phyloP scores from a whole-genome alignment of 768 basidiomycete species.

The Lepiota subincarnata region DNA sequence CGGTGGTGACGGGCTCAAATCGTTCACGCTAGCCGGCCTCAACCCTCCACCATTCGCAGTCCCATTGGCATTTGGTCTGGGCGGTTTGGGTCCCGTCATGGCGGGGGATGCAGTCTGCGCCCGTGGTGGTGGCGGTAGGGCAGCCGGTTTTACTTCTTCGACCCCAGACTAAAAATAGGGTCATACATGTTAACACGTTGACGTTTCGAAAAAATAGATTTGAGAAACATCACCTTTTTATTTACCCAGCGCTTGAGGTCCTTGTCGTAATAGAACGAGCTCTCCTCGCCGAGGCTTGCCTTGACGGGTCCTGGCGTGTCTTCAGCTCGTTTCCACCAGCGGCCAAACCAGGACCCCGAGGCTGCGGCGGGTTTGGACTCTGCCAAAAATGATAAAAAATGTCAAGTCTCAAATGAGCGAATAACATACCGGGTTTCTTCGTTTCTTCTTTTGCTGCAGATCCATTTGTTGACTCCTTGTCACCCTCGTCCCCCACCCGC shows the following conservation, averaged over 20 bases:
- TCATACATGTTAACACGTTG: background rate
- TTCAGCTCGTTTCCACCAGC: slow-evolving; percentile 73
- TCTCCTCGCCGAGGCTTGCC: slow-evolving; percentile 92
- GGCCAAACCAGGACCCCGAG: slow-evolving; percentile 71
- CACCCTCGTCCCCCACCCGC: slow-evolving; percentile 27
- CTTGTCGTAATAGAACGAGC: slow-evolving; percentile 86
- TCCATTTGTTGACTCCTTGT: slow-evolving; percentile 11
- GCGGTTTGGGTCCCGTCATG: slow-evolving; percentile 33
- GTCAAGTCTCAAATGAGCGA: background rate
- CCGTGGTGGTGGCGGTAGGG: slow-evolving; percentile 66
- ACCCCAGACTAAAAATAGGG: slow-evolving; percentile 44
- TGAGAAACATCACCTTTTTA: slow-evolving; percentile 62
- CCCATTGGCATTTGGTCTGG: background rate
- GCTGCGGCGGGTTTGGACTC: slow-evolving; percentile 15
- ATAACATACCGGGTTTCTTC: slow-evolving; percentile 24
- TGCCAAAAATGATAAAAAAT: background rate
- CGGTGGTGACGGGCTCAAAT: slow-evolving; percentile 50
- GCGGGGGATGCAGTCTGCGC: slow-evolving; percentile 85
- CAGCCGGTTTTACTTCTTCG: slow-evolving; percentile 50
- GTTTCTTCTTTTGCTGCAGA: slow-evolving; percentile 16
- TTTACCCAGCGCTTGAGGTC: slow-evolving; percentile 97
- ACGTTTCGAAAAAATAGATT: background rate
- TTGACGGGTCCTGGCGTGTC: slow-evolving; percentile 59
- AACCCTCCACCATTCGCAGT: slow-evolving; percentile 27
- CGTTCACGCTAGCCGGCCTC: slow-evolving; percentile 63